Evolutionary conservation across 176 grass and related monocot species (phyloP), one percentile per base, ranked within the genome.

Genomic region (Dactylis glomerata): DNA sequence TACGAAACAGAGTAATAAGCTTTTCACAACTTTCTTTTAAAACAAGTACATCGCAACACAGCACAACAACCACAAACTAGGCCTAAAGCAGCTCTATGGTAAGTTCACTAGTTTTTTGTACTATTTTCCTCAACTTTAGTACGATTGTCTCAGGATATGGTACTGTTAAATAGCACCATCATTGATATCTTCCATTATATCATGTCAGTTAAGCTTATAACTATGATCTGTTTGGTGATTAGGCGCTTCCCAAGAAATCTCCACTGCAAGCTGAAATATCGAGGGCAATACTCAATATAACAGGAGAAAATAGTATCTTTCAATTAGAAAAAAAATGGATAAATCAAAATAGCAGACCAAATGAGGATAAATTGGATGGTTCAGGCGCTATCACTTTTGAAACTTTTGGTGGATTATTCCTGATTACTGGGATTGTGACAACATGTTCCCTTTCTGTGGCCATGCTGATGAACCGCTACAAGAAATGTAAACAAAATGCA

Each of bases 301-400:
- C 84, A 23, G 84, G 68, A 63, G 87, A 75, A 7, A 82, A 92
- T 22, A 63, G 41, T 12, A 90, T 91, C 16, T 36, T 28, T 78
- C 31, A 77, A 36, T 71, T 94, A 13, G 85, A 85, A 40, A 86
- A 86, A 36, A 87, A 87, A 79, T 92, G 92, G 92, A 85, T 94
- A 11, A 76, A 82, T 20, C 14, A 87, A 46, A 59, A 80, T 12
- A 38, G 28, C 8, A 77, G 83, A 26, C 78, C 72, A 59, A 75
- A 68, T 52, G 85, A 88, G 82, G 83, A 76, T 27, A 72, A 26
- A 72, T 45, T 45, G 44, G 68, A 45, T 22, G 80, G 66, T 55
- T 86, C 89, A 15, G 33, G 85, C 5, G 75, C 57, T 8, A 89
- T 94, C 23, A 88, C 81, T 36, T 22, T 91, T 28, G 24, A 1